These are phyloP conservation scores for Beauveria asiatica DNA, from an alignment of 2,329 filamentous ascomycete species.

Conservation along the genomic window DNA sequence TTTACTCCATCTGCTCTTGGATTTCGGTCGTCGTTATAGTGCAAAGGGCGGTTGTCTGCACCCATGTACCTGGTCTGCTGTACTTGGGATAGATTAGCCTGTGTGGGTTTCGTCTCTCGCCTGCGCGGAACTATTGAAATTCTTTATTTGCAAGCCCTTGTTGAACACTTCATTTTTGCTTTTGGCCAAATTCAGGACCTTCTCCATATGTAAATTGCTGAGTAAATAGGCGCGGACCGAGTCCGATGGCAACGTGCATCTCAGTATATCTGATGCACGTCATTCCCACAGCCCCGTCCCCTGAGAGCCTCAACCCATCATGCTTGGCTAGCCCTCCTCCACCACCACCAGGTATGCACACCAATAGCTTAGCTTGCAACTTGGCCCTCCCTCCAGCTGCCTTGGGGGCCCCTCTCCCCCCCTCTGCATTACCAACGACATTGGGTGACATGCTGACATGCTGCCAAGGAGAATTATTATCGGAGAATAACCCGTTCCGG, in stretches of 20 bases:
- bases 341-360: too few species aligned
- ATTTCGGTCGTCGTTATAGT: too few species aligned
- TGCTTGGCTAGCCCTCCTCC: not conserved
- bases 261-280: constrained; percentile 6
- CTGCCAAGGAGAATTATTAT: not conserved
- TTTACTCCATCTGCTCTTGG: not conserved
- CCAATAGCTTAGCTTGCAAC: too few species aligned
- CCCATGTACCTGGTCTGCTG: not conserved
- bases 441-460: not conserved
- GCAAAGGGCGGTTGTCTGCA: not conserved
- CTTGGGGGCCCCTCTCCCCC: too few species aligned
- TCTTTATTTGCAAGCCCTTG: too few species aligned
- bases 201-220: too few species aligned
- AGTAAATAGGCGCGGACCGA: too few species aligned
- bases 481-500: not conserved
- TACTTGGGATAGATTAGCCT: not conserved
- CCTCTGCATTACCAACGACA: not conserved
- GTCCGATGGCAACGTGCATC: not conserved
- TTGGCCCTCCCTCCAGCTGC: not conserved
- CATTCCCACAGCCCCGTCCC: not conserved
- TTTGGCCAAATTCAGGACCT: too few species aligned
- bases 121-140: too few species aligned
- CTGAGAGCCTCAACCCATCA: not conserved
- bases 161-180: too few species aligned
- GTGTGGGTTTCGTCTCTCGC: too few species aligned